phyloP scores from a whole-genome alignment of 805 yeast genomes.

The Monosporozyma siamensis region DNA sequence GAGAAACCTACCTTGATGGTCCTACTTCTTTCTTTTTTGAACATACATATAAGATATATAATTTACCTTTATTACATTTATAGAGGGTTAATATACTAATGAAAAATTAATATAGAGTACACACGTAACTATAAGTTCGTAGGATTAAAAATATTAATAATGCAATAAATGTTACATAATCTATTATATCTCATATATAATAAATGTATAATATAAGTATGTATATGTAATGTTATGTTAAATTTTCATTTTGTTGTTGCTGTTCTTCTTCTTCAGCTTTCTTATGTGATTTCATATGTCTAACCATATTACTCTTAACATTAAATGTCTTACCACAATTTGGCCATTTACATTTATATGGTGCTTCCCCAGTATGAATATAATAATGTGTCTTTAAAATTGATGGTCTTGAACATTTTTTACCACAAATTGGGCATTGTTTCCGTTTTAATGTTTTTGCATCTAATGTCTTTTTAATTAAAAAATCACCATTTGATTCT shows the following conservation, averaged over 20 bases:
- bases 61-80: not conserved
- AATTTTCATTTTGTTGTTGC: not conserved
- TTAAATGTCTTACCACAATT: constrained; percentile 62
- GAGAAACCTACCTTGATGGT: no score
- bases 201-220: no score
- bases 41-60: no score
- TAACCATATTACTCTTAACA: constrained; percentile 72
- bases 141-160: no score
- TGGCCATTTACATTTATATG: constrained; percentile 51
- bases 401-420: constrained; percentile 74
- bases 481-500: not conserved
- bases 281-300: constrained; percentile 65
- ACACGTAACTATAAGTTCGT: no score
- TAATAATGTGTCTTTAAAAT: constrained; percentile 71
- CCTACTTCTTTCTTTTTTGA: no score
- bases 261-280: no score
- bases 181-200: no score
- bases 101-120: no score
- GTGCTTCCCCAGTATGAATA: constrained; percentile 74
- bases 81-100: not conserved
- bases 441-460: constrained; percentile 19
- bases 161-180: no score
- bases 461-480: not conserved
- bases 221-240: not conserved
- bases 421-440: constrained; percentile 49